Conservation (phyloP, 2,329 filamentous ascomycete species). For the Fusarium transvaalense region DNA sequence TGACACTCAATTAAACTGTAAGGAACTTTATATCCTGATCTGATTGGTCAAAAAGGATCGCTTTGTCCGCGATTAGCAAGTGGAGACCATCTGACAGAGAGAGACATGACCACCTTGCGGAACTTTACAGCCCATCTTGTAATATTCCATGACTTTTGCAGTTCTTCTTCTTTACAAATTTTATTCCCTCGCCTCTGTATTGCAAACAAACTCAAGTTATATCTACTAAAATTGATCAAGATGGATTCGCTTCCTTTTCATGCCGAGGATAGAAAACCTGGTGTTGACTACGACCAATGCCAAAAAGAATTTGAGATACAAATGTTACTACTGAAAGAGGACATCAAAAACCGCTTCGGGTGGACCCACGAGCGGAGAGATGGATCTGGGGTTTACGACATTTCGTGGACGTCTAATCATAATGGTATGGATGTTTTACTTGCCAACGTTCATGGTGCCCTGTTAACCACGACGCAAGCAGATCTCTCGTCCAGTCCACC, state of each 20-base stretch:
- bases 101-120: neutral
- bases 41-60: neutral
- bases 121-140: no score
- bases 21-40: conserved; percentile 2
- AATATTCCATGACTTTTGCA: no score
- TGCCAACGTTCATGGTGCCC: rapidly evolving
- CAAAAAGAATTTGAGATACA: conserved; percentile 8
- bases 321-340: conserved; percentile 3
- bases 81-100: neutral
- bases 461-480: neutral
- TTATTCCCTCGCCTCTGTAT: neutral
- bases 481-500: neutral
- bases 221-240: rapidly evolving
- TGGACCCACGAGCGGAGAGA: neutral
- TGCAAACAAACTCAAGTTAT: neutral
- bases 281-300: conserved; percentile 3
- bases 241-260: neutral
- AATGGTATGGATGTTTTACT: neutral
- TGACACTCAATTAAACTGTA: neutral
- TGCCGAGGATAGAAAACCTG: conserved; percentile 1
- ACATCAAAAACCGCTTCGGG: conserved; percentile 9
- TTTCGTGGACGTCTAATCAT: neutral
- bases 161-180: neutral
- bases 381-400: no score
- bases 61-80: neutral